Conservation (phyloP, 176 grass and related monocot genomes). For the Musa schizocarpa region DNA sequence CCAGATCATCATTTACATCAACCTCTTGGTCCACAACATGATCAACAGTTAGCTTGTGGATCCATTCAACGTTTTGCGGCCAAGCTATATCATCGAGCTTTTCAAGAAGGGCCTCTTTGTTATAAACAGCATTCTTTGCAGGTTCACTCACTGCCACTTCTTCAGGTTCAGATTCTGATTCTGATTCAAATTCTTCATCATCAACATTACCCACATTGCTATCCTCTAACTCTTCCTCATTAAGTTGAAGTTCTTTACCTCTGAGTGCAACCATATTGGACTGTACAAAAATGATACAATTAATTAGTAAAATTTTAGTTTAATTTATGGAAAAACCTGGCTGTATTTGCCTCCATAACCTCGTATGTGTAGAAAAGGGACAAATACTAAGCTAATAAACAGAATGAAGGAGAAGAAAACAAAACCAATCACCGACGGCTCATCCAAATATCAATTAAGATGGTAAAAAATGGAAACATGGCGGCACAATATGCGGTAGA, state of each 20-base stretch:
- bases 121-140: conserved; percentile 69
- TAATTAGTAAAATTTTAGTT: neutral
- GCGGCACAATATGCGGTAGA: no score
- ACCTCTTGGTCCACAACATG: conserved; percentile 49
- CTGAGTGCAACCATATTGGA: neutral
- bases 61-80: conserved; percentile 70
- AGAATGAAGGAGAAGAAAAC: no score
- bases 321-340: neutral
- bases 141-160: conserved; percentile 38
- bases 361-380: no score
- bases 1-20: conserved; percentile 84
- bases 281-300: neutral
- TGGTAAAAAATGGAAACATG: no score
- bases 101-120: conserved; percentile 56
- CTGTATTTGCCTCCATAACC: neutral
- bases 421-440: no score
- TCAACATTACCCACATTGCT: conserved; percentile 22
- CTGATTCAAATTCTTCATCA: conserved; percentile 3
- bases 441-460: no score
- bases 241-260: neutral
- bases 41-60: conserved; percentile 63
- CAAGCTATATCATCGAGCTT: conserved; percentile 80
- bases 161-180: conserved; percentile 34
- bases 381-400: no score
- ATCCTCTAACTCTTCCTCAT: conserved; percentile 22